phyloP scores from a whole-genome alignment of 2,329 filamentous ascomycete genomes.

The Penicillium sp. region DNA sequence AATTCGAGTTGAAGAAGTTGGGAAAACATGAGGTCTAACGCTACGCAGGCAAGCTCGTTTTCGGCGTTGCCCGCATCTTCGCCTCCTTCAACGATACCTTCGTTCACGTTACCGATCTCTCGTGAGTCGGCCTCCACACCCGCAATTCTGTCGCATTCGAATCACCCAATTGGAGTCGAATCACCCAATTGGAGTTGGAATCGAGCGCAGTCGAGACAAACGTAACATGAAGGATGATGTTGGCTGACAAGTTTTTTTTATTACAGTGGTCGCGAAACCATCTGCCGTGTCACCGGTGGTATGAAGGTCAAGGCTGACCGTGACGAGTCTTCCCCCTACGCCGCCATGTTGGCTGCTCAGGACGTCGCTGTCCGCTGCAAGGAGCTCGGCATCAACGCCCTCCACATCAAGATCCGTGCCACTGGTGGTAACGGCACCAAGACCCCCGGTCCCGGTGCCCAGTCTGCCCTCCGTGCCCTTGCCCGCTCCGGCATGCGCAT shows the following conservation, averaged over 20 bases:
- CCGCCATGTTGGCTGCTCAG: conserved; percentile 99
- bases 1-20: background rate
- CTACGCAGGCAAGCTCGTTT: conserved; percentile 81
- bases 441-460: conserved; percentile 98
- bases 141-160: background rate
- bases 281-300: conserved; percentile 98
- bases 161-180: background rate
- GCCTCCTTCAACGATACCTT: conserved; percentile 92
- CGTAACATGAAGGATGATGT: conserved; percentile 34
- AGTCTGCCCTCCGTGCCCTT: conserved; percentile 97
- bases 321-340: conserved; percentile 99
- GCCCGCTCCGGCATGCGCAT: conserved; percentile 99
- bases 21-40: background rate
- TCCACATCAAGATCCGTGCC: conserved; percentile 99
- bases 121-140: conserved; percentile 52
- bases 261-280: conserved; percentile 94
- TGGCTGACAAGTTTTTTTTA: conserved; percentile 61
- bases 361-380: conserved; percentile 91
- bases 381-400: conserved; percentile 83
- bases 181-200: conserved; percentile 3
- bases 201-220: background rate
- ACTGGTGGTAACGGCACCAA: conserved; percentile 99
- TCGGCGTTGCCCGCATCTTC: conserved; percentile 97
- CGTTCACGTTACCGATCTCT: conserved; percentile 99
- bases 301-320: conserved; percentile 99